Percentiles rank a stretch among this genome's conserved stretches.
phyloP scores from a whole-genome alignment of 352 stramenopile species.

The Globisporangium takayamanum region DNA sequence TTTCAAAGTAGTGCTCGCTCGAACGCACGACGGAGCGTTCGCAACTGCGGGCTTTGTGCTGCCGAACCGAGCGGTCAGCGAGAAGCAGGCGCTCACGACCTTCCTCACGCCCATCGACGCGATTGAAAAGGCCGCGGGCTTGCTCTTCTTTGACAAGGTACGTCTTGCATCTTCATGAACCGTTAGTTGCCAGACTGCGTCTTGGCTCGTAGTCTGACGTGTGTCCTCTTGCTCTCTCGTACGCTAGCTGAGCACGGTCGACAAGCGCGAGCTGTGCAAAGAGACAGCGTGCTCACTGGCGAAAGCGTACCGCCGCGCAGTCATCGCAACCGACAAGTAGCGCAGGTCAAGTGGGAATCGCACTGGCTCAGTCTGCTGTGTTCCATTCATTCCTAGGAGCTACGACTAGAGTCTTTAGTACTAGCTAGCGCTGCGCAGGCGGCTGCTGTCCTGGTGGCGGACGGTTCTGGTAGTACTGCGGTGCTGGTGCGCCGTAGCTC shows the following conservation, averaged over 20 bases:
- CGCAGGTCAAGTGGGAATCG: background rate
- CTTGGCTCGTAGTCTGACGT: background rate
- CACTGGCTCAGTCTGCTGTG: no score
- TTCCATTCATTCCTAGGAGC: background rate
- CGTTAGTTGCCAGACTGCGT: background rate
- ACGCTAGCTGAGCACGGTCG: slow-evolving; percentile 34
- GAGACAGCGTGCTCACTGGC: slow-evolving; percentile 61
- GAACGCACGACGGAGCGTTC: slow-evolving; percentile 41
- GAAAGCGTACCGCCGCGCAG: slow-evolving; percentile 30
- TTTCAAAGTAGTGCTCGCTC: slow-evolving; percentile 92
- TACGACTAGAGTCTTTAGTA: slow-evolving; percentile 8
- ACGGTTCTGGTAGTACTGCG: slow-evolving; percentile 23
- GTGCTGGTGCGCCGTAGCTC: slow-evolving; percentile 14
- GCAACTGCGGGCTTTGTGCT: slow-evolving; percentile 92
- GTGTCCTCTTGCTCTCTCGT: background rate
- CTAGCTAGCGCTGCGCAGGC: background rate
- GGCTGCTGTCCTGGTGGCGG: slow-evolving; percentile 16
- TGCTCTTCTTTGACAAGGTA: slow-evolving; percentile 92
- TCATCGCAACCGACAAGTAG: slow-evolving; percentile 14
- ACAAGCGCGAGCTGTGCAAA: slow-evolving; percentile 52
- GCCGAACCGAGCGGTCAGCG: slow-evolving; percentile 83
- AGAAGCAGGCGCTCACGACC: slow-evolving; percentile 68
- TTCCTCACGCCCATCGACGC: slow-evolving; percentile 89
- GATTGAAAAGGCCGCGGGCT: slow-evolving; percentile 89
- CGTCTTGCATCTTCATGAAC: background rate